Percentiles rank a stretch among this genome's conserved stretches.
phyloP scores from a whole-genome alignment of 495 filamentous ascomycete genomes.

The Aspergillus avenaceus region DNA sequence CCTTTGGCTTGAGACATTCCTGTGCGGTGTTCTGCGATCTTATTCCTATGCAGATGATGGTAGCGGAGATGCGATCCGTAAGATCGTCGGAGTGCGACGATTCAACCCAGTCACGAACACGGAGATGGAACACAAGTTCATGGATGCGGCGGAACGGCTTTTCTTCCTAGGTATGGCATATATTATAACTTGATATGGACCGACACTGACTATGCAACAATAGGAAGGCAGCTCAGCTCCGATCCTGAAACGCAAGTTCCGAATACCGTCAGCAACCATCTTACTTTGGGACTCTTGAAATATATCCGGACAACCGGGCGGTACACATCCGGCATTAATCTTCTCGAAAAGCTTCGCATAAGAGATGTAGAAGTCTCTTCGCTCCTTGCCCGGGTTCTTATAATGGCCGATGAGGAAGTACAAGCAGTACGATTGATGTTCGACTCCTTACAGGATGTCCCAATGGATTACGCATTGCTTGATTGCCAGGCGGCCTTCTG shows the following conservation, averaged over 20 bases:
- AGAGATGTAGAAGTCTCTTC: constrained; percentile 92
- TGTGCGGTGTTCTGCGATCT: constrained; percentile 87
- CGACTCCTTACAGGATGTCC: constrained; percentile 81
- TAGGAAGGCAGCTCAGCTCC: constrained; percentile 92
- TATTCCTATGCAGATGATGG: constrained; percentile 97
- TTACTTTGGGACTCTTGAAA: constrained; percentile 85
- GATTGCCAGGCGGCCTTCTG: constrained; percentile 94
- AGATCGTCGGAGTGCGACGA: constrained; percentile 87
- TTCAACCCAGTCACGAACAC: constrained; percentile 98
- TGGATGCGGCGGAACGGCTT: constrained; percentile 89
- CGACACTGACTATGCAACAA: constrained; percentile 19
- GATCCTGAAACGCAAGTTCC: constrained; percentile 97
- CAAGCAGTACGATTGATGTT: constrained; percentile 85
- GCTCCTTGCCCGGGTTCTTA: constrained; percentile 79
- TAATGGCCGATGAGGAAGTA: constrained; percentile 94
- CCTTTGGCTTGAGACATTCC: constrained; percentile 94
- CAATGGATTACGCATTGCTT: constrained; percentile 93
- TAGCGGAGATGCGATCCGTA: constrained; percentile 82
- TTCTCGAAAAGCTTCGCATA: constrained; percentile 92
- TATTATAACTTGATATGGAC: neutral
- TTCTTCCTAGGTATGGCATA: constrained; percentile 79
- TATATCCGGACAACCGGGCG: constrained; percentile 96
- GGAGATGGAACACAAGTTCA: constrained; percentile 92
- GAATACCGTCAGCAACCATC: constrained; percentile 93
- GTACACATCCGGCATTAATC: constrained; percentile 92